Conservation (phyloP, 169 alveolate genomes). For the Miamiensis avidus region DNA sequence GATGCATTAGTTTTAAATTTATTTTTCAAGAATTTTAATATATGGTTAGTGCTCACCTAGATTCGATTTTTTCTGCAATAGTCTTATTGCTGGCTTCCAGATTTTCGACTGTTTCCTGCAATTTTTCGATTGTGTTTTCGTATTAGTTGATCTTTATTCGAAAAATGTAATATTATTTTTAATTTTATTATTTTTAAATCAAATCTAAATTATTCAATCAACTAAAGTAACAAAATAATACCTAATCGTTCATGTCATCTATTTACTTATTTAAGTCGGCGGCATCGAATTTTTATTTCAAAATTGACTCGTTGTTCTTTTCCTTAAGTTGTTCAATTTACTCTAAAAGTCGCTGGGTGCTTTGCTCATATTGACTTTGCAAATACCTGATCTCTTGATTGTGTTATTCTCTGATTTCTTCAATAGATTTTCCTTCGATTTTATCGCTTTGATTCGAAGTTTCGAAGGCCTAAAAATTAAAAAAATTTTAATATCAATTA, state of each 20-base stretch:
- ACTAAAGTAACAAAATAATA: not conserved
- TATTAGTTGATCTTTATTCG: not conserved
- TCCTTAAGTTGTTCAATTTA: constrained; percentile 54
- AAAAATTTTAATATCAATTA: not conserved
- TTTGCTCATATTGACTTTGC: constrained; percentile 46
- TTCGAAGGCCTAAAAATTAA: constrained; percentile 43
- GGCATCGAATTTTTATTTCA: constrained; percentile 46
- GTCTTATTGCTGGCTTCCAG: constrained; percentile 36
- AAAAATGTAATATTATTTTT: too few relatives aligned
- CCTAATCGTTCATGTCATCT: constrained; percentile 38
- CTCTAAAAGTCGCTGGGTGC: constrained; percentile 39
- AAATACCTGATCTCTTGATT: constrained; percentile 50
- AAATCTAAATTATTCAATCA: too few relatives aligned
- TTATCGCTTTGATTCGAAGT: constrained; percentile 50
- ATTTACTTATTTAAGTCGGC: constrained; percentile 61
- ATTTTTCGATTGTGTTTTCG: not conserved
- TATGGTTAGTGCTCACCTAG: constrained; percentile 42
- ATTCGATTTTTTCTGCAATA: constrained; percentile 51
- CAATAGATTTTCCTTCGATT: constrained; percentile 53
- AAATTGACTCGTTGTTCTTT: constrained; percentile 55
- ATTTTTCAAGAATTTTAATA: too few relatives aligned
- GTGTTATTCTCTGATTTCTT: constrained; percentile 60
- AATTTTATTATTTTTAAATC: too few relatives aligned
- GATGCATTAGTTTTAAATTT: not conserved
- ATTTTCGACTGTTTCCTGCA: constrained; percentile 44